Conservation (phyloP, 768 basidiomycete genomes). For the Phylloporus sp. region DNA sequence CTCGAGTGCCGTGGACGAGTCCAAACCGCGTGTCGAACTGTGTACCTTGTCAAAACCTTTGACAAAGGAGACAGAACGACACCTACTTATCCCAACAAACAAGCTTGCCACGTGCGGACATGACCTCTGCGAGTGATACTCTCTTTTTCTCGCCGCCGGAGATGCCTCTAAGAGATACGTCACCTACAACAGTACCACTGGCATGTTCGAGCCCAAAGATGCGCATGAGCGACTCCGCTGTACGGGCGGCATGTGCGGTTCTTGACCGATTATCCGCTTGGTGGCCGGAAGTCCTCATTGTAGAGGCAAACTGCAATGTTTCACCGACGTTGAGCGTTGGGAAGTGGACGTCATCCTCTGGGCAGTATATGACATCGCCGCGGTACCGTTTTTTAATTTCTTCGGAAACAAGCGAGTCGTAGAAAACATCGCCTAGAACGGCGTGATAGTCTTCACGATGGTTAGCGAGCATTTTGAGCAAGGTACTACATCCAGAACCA, state of each 20-base stretch:
- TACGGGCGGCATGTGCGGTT: constrained; percentile 24
- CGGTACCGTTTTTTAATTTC: constrained; percentile 43
- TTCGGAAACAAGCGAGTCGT: constrained; percentile 42
- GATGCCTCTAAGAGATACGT: constrained; percentile 70
- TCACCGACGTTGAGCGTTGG: constrained; percentile 40
- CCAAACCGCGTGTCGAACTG: constrained; percentile 63
- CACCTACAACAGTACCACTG: constrained; percentile 68
- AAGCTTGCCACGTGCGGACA: constrained; percentile 58
- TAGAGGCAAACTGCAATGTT: constrained; percentile 49
- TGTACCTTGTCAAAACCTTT: not conserved
- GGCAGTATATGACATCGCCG: constrained; percentile 43
- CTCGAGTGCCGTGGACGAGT: constrained; percentile 68
- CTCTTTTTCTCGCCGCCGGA: constrained; percentile 78
- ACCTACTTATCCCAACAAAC: constrained; percentile 75
- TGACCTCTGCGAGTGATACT: constrained; percentile 70
- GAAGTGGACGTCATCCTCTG: constrained; percentile 23
- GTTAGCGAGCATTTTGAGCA: constrained; percentile 50
- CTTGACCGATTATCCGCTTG: constrained; percentile 18
- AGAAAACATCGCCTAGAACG: constrained; percentile 40
- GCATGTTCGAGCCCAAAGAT: constrained; percentile 76
- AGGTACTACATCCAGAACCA: constrained; percentile 52
- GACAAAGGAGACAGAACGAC: not conserved
- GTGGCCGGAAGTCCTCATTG: constrained; percentile 40
- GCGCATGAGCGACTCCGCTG: constrained; percentile 49
- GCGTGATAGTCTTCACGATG: constrained; percentile 36